phyloP scores from a whole-genome alignment of 768 basidiomycete genomes.

The Russula brevipes region DNA sequence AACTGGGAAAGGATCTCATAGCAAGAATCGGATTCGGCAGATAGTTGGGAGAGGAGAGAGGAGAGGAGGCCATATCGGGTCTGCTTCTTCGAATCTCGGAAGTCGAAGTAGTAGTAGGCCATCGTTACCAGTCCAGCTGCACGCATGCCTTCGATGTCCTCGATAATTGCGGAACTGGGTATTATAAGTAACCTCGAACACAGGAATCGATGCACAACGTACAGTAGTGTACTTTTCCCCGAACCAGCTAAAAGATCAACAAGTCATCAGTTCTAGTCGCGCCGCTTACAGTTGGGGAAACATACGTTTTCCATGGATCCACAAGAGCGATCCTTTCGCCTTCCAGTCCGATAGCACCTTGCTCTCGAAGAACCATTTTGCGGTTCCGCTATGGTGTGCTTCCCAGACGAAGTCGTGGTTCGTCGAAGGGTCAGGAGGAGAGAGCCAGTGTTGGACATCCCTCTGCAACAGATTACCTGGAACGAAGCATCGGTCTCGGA shows the following conservation, averaged over 20 bases:
- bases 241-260: background rate
- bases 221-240: slow-evolving; percentile 9
- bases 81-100: background rate
- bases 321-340: background rate
- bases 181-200: background rate
- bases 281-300: too few relatives aligned
- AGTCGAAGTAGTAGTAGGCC: background rate
- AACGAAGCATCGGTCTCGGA: background rate
- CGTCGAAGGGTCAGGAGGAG: background rate
- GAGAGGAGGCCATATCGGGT: background rate
- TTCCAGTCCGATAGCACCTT: background rate
- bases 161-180: background rate
- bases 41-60: slow-evolving; percentile 3
- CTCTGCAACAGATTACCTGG: background rate
- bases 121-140: background rate
- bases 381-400: background rate
- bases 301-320: background rate
- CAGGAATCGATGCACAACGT: background rate
- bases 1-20: background rate
- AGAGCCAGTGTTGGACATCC: background rate
- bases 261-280: rapidly evolving
- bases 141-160: background rate
- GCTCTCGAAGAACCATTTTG: background rate
- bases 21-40: background rate
- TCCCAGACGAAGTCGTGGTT: background rate